Evolutionary conservation across 352 stramenopile species (phyloP).

Genomic region (Globisporangium spinosum): DNA sequence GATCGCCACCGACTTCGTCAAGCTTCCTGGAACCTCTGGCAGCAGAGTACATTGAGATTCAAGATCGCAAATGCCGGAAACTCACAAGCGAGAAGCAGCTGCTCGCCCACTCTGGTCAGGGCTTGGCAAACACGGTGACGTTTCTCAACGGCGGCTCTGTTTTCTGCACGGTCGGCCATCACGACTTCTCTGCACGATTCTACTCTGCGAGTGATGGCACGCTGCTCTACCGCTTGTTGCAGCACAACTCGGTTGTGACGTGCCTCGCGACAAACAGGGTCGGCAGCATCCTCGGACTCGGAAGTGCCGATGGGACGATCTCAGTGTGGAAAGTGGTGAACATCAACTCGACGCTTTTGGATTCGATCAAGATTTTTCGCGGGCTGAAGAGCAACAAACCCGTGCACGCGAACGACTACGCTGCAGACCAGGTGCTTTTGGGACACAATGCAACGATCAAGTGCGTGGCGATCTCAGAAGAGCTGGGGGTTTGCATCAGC

Average conservation of each 20-base stretch:
- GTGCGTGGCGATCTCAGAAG: constrained; percentile 62
- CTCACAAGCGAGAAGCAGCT: constrained; percentile 47
- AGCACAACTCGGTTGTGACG: constrained; percentile 68
- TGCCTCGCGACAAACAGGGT: constrained; percentile 52
- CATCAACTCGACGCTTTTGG: constrained; percentile 61
- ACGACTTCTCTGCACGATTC: constrained; percentile 77
- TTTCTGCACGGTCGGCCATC: constrained; percentile 62
- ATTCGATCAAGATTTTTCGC: constrained; percentile 78
- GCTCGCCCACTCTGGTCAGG: constrained; percentile 10
- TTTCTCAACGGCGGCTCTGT: constrained; percentile 56
- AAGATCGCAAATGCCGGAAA: constrained; percentile 64
- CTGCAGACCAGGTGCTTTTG: constrained; percentile 70
- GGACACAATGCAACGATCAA: constrained; percentile 62
- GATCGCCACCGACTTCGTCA: constrained; percentile 3
- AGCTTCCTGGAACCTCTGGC: constrained; percentile 19
- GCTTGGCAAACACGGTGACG: constrained; percentile 27
- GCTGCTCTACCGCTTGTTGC: constrained; percentile 63
- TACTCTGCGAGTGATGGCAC: constrained; percentile 67
- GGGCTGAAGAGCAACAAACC: constrained; percentile 46
- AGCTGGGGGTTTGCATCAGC: constrained; percentile 71
- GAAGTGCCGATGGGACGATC: constrained; percentile 66
- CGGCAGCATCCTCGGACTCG: constrained; percentile 47
- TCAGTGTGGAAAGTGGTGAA: constrained; percentile 76
- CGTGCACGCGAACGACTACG: constrained; percentile 75
- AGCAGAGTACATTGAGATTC: constrained; percentile 48